Percentiles rank a stretch among this genome's conserved stretches.
Conservation (phyloP, 2,329 filamentous ascomycete species). For the Colletotrichum chlorophyti region DNA sequence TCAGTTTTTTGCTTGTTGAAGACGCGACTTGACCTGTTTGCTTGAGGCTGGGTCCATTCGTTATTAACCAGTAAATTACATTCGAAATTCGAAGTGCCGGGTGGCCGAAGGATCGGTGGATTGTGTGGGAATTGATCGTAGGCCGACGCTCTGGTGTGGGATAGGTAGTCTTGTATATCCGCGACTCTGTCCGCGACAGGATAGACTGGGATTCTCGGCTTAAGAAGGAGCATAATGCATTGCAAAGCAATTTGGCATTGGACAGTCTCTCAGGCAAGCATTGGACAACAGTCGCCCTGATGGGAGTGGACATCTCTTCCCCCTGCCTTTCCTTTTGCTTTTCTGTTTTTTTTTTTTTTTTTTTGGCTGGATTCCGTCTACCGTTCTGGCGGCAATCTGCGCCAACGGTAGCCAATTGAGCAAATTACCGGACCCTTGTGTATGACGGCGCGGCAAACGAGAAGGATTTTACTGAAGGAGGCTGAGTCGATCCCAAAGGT, state of each 20-base stretch:
- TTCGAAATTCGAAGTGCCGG: too few relatives aligned
- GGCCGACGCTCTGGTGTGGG: constrained; percentile 7
- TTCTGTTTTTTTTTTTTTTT: neutral
- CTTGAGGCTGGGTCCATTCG: neutral
- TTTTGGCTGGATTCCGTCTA: neutral
- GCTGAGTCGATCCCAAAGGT: constrained; percentile 6
- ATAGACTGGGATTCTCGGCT: constrained; percentile 9
- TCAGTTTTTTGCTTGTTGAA: neutral
- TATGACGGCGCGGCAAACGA: constrained; percentile 19
- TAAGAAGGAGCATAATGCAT: neutral
- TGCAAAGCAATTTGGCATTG: constrained; percentile 10
- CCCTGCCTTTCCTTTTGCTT: constrained; percentile 4
- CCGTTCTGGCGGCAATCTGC: constrained; percentile 15
- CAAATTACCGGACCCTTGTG: neutral
- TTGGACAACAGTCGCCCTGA: neutral
- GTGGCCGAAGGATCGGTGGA: too few relatives aligned
- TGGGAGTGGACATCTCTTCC: neutral
- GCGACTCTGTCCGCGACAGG: constrained; percentile 22
- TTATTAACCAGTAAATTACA: too few relatives aligned
- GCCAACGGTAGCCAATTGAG: constrained; percentile 25
- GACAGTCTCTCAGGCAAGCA: neutral
- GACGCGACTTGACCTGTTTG: neutral
- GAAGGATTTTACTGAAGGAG: neutral
- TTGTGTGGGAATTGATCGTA: constrained; percentile 4
- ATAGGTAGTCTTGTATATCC: constrained; percentile 18